Evolutionary conservation across 1,284 basidiomycete species (phyloP).

Genomic region (Cystobasidiaceae sp.): DNA sequence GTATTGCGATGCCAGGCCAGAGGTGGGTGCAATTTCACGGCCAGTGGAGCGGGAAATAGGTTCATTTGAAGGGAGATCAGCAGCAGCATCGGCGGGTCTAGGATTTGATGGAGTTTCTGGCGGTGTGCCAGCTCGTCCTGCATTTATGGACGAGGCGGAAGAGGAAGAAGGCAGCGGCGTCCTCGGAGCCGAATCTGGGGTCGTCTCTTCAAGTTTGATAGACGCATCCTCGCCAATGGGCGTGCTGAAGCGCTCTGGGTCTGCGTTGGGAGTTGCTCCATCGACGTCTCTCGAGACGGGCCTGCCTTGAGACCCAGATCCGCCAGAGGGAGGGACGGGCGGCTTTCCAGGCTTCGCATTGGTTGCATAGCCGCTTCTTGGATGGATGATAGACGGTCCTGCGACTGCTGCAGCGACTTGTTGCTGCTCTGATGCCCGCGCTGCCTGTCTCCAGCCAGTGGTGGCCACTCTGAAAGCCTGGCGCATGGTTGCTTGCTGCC

Average conservation of each 20-base stretch:
- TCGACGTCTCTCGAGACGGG: slow-evolving; percentile 9
- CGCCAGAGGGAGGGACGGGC: not conserved
- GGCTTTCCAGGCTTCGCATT: too few species aligned
- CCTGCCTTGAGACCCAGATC: not conserved
- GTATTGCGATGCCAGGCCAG: slow-evolving; percentile 38
- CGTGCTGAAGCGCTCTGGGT: slow-evolving; percentile 6
- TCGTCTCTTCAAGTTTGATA: not conserved
- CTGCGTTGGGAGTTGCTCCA: not conserved
- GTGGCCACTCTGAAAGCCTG: slow-evolving; percentile 10
- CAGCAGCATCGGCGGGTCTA: not conserved
- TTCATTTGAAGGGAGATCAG: not conserved
- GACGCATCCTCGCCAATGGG: too few species aligned
- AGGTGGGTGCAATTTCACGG: not conserved
- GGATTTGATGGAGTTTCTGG: not conserved
- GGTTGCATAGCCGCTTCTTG: too few species aligned
- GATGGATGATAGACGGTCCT: too few species aligned
- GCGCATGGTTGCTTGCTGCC: not conserved
- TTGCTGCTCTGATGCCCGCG: not conserved
- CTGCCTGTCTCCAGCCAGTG: slow-evolving; percentile 2
- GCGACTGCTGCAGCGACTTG: not conserved
- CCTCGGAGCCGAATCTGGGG: slow-evolving; percentile 1
- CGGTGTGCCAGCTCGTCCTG: too few species aligned
- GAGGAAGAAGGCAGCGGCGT: too few species aligned
- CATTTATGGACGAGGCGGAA: too few species aligned
- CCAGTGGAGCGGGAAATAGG: not conserved